Conservation (phyloP, 129 eudicot species). For the Cynara cardunculus region DNA sequence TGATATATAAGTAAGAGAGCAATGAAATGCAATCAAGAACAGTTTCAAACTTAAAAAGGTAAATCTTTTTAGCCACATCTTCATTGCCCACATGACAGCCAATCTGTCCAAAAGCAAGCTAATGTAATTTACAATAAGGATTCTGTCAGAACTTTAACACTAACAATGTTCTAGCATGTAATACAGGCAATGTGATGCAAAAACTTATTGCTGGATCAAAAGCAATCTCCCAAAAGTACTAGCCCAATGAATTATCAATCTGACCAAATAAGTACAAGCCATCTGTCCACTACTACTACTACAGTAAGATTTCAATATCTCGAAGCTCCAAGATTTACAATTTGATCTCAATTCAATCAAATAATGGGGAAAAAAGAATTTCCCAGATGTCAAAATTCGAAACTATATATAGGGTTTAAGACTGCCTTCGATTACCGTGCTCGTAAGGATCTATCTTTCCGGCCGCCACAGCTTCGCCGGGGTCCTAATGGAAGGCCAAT, state of each 20-base stretch:
- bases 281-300: neutral
- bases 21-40: neutral
- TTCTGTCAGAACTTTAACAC: neutral
- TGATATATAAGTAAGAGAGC: no score
- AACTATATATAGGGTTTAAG: neutral
- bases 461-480: neutral
- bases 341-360: neutral
- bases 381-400: neutral
- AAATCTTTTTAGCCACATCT: neutral
- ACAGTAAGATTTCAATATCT: neutral
- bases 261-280: neutral
- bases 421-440: neutral
- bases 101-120: no score
- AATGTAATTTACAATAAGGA: no score
- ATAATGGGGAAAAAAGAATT: neutral
- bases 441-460: neutral
- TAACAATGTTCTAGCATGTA: neutral
- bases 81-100: neutral
- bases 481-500: neutral
- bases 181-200: neutral
- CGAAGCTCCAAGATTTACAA: constrained; percentile 12
- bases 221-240: neutral
- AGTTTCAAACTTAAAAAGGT: neutral
- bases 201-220: neutral
- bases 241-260: neutral